Conservation (phyloP, 2,329 filamentous ascomycete genomes). For the Penicillium crustosum region DNA sequence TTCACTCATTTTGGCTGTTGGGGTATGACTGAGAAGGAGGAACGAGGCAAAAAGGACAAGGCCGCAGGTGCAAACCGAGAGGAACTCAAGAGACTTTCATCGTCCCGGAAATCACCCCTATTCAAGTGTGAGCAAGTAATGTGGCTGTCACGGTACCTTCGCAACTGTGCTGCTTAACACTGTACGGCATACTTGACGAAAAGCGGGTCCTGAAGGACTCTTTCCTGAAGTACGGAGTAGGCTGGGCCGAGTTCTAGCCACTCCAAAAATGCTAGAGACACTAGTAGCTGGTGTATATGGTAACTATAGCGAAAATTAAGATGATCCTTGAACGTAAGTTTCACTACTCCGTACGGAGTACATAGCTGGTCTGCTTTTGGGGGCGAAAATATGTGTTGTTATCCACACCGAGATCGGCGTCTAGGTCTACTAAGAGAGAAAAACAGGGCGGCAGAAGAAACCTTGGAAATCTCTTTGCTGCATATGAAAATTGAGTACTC, state of each 20-base stretch:
- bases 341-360: too few species aligned
- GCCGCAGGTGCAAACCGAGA: too few species aligned
- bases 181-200: neutral
- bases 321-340: neutral
- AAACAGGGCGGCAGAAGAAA: neutral
- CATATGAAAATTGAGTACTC: neutral
- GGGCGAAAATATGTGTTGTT: neutral
- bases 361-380: neutral
- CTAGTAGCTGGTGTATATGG: neutral
- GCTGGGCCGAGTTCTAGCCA: neutral
- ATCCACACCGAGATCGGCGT: neutral
- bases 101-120: neutral
- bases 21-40: too few species aligned
- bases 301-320: neutral
- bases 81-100: too few species aligned
- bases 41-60: too few species aligned
- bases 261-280: neutral
- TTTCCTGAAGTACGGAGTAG: neutral
- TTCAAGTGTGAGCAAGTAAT: neutral
- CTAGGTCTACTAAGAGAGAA: neutral
- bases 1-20: too few species aligned
- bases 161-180: too few species aligned
- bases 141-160: neutral
- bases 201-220: neutral
- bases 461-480: neutral